Evolutionary conservation across 2,329 filamentous ascomycete genomes (phyloP), one percentile per base, ranked within the genome.

Genomic region (Byssoonygena ceratinophila): DNA sequence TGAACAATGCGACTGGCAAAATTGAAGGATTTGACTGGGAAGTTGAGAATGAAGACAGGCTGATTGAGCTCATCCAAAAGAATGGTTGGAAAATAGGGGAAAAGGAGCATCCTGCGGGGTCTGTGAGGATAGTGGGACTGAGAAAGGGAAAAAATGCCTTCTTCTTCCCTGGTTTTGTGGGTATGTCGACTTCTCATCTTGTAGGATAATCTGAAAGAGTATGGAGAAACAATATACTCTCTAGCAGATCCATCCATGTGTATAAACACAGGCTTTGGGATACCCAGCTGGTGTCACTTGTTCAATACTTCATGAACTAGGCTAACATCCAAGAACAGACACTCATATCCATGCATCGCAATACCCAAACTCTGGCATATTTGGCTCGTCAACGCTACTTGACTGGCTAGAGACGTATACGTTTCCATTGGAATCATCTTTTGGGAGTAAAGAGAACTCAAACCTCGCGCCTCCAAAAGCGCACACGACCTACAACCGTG

Each of bases 401-500:
- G 85, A 92, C 70, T 98, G 92, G 92, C 76, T 98, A 4, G 80
- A 90, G 61, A 92, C 77, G 14, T 97, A 98, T 73, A 98, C 92
- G 0, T 98, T 97, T 64, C 92, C 92, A 0, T 79, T 95, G 57
- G 92, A 98, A 69, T 76, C 83, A 0, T 89, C 85, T 8, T 81
- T 96, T 55, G 71, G 76, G 5, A 60, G 61, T 36, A 39, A 55
- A 3, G 41, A 59, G 36, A 14, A 57, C 50, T 37, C 60, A 37
- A 52, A 55, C 16, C 52, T 59, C 20, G 62, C 64, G 14, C 64
- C 63, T 1, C 58, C 54, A 20, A 59, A 55, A 22, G 65, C 63
- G 8, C 60, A 61, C 27, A 58, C 57, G 32, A 82, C 94, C 56
- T 98, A 97, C 71, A 77, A 78, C 22, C 83, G 84, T 54, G 84